Conservation (phyloP, 2,329 filamentous ascomycete species). For the Intubia oerlemansii region DNA sequence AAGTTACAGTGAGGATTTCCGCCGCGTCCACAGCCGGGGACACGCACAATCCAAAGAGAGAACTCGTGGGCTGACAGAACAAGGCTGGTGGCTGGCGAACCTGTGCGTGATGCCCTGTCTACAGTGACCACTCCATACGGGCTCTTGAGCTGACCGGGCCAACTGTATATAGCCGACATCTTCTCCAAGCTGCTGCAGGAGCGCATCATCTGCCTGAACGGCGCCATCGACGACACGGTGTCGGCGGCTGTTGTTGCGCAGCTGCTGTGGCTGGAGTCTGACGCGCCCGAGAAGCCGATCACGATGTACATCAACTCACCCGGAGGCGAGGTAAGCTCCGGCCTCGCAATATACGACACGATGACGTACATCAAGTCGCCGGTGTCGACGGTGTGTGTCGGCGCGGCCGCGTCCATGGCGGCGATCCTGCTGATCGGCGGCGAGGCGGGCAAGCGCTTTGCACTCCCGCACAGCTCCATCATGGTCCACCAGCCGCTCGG, state of each 20-base stretch:
- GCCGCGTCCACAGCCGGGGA: slow-evolving; percentile 1
- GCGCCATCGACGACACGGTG: slow-evolving; percentile 70
- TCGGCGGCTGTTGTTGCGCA: slow-evolving; percentile 92
- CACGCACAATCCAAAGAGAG: background rate
- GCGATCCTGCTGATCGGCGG: slow-evolving; percentile 75
- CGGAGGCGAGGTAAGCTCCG: slow-evolving; percentile 76
- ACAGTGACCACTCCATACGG: background rate
- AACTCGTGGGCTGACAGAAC: background rate
- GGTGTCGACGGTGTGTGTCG: slow-evolving; percentile 86
- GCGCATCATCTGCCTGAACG: slow-evolving; percentile 85
- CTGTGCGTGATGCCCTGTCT: slow-evolving; percentile 28
- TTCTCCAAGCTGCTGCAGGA: slow-evolving; percentile 72
- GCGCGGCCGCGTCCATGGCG: slow-evolving; percentile 89
- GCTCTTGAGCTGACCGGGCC: slow-evolving; percentile 3
- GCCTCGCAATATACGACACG: slow-evolving; percentile 87
- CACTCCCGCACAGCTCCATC: slow-evolving; percentile 78
- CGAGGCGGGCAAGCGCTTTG: slow-evolving; percentile 63
- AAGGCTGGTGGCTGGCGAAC: slow-evolving; percentile 60
- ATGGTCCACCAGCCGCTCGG: slow-evolving; percentile 96
- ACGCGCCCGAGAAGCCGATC: slow-evolving; percentile 84
- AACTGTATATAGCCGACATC: slow-evolving; percentile 50
- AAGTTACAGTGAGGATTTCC: slow-evolving; percentile 23
- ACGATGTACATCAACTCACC: slow-evolving; percentile 97
- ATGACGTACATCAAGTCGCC: slow-evolving; percentile 93
- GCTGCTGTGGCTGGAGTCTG: slow-evolving; percentile 92